phyloP scores from a whole-genome alignment of 2,329 filamentous ascomycete species.

The Beauveria sp. region DNA sequence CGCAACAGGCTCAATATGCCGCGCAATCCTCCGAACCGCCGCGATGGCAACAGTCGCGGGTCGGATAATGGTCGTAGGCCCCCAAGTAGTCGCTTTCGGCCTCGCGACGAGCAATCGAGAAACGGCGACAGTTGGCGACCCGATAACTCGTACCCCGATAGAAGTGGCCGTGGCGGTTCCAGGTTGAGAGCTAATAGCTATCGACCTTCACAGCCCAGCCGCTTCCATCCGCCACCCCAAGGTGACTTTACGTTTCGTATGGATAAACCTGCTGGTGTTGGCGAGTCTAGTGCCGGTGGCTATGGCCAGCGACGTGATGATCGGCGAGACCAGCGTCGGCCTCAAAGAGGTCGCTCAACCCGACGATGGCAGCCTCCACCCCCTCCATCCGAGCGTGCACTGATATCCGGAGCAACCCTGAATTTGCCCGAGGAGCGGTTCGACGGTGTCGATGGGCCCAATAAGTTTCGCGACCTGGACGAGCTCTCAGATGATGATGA shows the following conservation, averaged over 20 bases:
- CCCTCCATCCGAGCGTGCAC: conserved; percentile 39
- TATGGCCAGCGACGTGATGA: conserved; percentile 15
- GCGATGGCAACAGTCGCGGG: not conserved
- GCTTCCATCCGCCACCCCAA: conserved; percentile 25
- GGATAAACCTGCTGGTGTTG: conserved; percentile 43
- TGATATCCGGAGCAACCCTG: conserved; percentile 37
- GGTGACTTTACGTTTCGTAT: conserved; percentile 50
- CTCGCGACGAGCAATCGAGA: not conserved
- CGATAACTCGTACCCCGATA: conserved; percentile 1
- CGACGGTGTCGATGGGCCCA: conserved; percentile 35
- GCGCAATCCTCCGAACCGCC: conserved; percentile 6
- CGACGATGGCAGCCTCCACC: conserved; percentile 29
- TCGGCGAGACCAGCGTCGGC: conserved; percentile 18
- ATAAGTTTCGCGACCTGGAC: conserved; percentile 47
- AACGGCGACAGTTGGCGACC: conserved; percentile 12
- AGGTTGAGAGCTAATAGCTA: not conserved
- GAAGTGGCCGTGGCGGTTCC: not conserved
- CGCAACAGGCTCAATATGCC: conserved; percentile 1
- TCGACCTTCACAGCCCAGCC: conserved; percentile 18
- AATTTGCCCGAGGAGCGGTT: conserved; percentile 38
- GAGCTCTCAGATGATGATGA: conserved; percentile 57
- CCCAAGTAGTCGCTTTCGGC: not conserved
- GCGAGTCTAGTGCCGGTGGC: conserved; percentile 21
- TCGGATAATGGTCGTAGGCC: conserved; percentile 2
- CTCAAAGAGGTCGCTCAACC: conserved; percentile 20